These are phyloP conservation scores for Solanum paucissectum DNA, from an alignment of 257 asterid genomes.

Conservation along the genomic window DNA sequence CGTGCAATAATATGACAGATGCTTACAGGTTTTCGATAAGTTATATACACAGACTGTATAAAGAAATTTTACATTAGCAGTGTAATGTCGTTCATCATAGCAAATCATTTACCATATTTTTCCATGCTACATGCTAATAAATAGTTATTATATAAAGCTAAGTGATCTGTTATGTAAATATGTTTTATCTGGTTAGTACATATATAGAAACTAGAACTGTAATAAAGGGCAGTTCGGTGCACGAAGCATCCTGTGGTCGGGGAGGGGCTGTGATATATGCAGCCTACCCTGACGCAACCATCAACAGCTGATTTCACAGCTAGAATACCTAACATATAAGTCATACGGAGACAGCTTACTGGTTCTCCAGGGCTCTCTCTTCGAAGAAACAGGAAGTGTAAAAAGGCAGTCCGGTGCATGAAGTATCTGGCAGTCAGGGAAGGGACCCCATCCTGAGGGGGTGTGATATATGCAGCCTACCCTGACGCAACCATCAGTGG, in stretches of 20 bases:
- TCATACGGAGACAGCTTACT: neutral
- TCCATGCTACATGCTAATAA: neutral
- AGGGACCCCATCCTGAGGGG: neutral
- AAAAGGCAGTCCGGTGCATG: neutral
- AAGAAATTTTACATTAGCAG: neutral
- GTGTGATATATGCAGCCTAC: neutral
- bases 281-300: neutral
- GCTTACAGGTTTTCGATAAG: neutral
- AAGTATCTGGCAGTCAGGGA: neutral
- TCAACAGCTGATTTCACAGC: neutral
- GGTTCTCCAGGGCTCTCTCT: neutral
- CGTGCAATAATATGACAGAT: neutral
- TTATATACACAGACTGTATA: neutral
- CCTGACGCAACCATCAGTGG: neutral
- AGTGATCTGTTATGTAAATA: neutral
- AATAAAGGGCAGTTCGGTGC: neutral
- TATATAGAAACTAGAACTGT: neutral
- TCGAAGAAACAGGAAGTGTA: neutral
- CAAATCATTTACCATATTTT: neutral
- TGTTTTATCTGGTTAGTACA: neutral
- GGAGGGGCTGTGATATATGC: neutral
- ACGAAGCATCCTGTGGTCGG: neutral
- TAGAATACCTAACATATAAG: neutral
- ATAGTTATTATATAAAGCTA: neutral
- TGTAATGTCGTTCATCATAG: neutral